A percentile compares a stretch with the other conserved stretches of the same genome.
Evolutionary conservation across 164 flowering plant species (phyloP).

Genomic region (Stephania cephalantha): DNA sequence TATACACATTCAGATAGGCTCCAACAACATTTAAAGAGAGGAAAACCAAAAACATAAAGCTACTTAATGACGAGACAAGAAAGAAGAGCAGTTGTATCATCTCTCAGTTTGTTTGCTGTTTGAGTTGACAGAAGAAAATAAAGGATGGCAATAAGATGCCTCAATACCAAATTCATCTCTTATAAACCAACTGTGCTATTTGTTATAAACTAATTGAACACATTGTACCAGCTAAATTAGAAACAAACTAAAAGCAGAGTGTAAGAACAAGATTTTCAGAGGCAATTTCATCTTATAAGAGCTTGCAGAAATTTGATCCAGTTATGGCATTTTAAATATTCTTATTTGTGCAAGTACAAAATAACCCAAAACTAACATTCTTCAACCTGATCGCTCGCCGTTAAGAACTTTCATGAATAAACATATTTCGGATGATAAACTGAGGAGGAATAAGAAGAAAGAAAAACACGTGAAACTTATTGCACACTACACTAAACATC

Average conservation of each 20-base stretch:
- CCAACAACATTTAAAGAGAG: not conserved
- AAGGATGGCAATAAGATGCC: not conserved
- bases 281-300: not conserved
- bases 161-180: not conserved
- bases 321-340: not conserved
- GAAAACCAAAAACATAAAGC: not conserved
- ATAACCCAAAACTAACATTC: not conserved
- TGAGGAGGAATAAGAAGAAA: not conserved
- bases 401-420: not conserved
- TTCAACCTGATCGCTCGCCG: not conserved
- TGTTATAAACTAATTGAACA: not conserved
- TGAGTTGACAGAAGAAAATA: not conserved
- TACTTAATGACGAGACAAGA: not conserved
- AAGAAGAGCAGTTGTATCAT: not conserved
- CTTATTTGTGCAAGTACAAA: not conserved
- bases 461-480: not conserved
- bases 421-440: not conserved
- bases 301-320: not conserved
- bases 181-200: not conserved
- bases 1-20: not conserved
- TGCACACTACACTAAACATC: not conserved
- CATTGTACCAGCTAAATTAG: not conserved
- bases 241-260: not conserved
- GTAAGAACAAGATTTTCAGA: not conserved
- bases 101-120: not conserved